These are phyloP conservation scores for Pseudogymnoascus sp. DNA, from an alignment of 2,329 filamentous ascomycete genomes.

Conservation along the genomic window DNA sequence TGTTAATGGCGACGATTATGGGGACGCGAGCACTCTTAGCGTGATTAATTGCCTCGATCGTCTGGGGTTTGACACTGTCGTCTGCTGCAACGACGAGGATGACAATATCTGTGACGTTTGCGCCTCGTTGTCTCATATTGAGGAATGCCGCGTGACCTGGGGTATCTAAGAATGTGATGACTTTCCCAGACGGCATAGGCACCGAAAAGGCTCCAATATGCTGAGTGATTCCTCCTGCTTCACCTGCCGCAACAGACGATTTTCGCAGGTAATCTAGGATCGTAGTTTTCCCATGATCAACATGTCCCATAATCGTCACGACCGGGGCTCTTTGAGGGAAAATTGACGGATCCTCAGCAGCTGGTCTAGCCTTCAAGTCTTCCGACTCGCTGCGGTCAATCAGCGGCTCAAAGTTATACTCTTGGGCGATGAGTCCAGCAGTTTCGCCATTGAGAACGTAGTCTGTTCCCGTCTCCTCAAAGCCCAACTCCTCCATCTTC, in stretches of 20 bases:
- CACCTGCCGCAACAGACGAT: constrained; percentile 80
- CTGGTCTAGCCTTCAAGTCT: constrained; percentile 65
- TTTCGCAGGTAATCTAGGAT: constrained; percentile 89
- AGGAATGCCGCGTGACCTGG: constrained; percentile 94
- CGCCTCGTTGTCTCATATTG: constrained; percentile 90
- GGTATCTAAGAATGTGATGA: constrained; percentile 94
- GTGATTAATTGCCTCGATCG: constrained; percentile 91
- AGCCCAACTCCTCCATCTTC: constrained; percentile 78
- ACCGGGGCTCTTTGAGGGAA: constrained; percentile 78
- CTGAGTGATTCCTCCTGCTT: constrained; percentile 96
- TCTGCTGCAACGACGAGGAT: constrained; percentile 93
- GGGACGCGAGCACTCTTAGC: constrained; percentile 80
- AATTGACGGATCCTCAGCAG: constrained; percentile 56
- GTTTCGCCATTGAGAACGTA: constrained; percentile 88
- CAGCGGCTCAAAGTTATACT: constrained; percentile 85
- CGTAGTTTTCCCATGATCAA: constrained; percentile 97
- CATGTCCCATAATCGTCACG: constrained; percentile 98
- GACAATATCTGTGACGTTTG: constrained; percentile 93
- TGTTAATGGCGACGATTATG: constrained; percentile 97
- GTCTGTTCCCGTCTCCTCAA: constrained; percentile 73
- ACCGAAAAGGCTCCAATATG: constrained; percentile 98
- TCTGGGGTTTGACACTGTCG: constrained; percentile 96
- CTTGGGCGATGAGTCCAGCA: constrained; percentile 79
- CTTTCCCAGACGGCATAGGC: constrained; percentile 73
- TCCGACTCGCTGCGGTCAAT: constrained; percentile 57